These are phyloP conservation scores for Ustilago xerochloae DNA, from an alignment of 1,284 basidiomycete genomes.

Conservation along the genomic window DNA sequence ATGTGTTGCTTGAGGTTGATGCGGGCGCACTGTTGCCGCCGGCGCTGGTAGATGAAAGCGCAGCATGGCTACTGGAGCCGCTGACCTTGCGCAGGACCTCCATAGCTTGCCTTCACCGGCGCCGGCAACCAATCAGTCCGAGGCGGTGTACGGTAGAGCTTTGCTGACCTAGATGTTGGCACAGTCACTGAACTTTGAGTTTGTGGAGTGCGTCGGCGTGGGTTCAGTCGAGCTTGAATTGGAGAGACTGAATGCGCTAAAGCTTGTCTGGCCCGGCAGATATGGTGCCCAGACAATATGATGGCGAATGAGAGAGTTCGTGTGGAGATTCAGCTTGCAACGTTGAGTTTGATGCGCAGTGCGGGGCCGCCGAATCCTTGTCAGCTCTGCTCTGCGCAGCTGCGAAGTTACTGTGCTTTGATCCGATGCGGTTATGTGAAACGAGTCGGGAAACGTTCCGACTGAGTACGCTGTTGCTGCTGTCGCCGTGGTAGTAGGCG, in stretches of 20 bases:
- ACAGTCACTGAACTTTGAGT: neutral
- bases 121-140: neutral
- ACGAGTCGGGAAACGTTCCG: too few relatives aligned
- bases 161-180: neutral
- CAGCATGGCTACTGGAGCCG: conserved; percentile 16
- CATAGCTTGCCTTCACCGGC: conserved; percentile 8
- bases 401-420: too few relatives aligned
- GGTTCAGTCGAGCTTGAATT: neutral
- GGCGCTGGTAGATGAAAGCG: neutral
- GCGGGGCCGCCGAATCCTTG: neutral
- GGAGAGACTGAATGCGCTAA: too few relatives aligned
- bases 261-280: too few relatives aligned
- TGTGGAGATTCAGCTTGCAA: neutral
- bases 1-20: conserved; percentile 21
- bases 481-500: too few relatives aligned
- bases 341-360: neutral
- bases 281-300: neutral
- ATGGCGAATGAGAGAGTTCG: neutral
- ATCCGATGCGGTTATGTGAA: too few relatives aligned
- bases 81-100: conserved; percentile 32
- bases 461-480: too few relatives aligned
- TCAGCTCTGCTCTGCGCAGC: too few relatives aligned
- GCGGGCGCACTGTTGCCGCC: conserved; percentile 10
- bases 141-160: too few relatives aligned
- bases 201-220: neutral